Evolutionary conservation across 129 eudicot genomes (phyloP).

Genomic region (Flaveria brownii): DNA sequence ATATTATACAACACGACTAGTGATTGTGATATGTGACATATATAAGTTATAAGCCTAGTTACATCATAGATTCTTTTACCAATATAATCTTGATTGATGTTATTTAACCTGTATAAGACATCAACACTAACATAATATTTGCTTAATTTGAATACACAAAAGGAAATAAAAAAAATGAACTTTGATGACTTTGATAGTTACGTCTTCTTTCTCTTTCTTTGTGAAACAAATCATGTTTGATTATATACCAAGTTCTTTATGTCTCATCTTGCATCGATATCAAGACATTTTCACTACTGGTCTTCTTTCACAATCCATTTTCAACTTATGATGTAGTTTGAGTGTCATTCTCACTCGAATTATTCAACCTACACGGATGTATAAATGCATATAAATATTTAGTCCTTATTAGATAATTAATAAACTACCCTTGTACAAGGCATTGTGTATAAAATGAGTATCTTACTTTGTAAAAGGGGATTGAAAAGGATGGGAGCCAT

Average conservation of each 20-base stretch:
- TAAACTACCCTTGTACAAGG: not conserved
- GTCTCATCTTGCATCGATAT: not conserved
- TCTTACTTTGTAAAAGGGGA: slow-evolving; percentile 18
- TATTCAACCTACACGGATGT: not conserved
- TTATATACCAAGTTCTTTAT: not conserved
- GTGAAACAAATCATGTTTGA: not conserved
- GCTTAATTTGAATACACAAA: not conserved
- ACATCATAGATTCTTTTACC: not conserved
- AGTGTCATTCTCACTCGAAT: not conserved
- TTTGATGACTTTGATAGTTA: not conserved
- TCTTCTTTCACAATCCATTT: not conserved
- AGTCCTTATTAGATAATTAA: not conserved
- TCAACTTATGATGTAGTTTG: not conserved
- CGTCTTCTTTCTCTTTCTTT: not conserved
- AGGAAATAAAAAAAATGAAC: not conserved
- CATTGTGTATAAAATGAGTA: not conserved
- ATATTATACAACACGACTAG: not conserved
- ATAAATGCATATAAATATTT: not conserved
- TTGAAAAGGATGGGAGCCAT: not conserved
- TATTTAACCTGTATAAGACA: not conserved
- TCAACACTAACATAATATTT: not conserved
- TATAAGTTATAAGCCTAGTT: not conserved
- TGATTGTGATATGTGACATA: not conserved
- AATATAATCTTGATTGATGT: not conserved
- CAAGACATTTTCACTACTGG: not conserved